Evolutionary conservation across 2,329 filamentous ascomycete species (phyloP).

Genomic region (Parastagonospora nodorum): DNA sequence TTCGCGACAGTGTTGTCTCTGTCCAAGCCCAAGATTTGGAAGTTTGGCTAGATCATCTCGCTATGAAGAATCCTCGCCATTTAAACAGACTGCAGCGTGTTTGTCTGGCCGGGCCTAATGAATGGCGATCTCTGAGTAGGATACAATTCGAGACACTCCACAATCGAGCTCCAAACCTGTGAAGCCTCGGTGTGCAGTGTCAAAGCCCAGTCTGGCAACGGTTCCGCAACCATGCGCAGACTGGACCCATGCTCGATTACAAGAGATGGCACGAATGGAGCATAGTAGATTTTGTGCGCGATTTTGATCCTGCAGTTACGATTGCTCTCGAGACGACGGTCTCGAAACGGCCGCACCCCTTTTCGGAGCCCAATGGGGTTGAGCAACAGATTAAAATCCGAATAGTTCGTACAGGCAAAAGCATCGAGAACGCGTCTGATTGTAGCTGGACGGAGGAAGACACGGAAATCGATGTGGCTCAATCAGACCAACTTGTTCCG

Average conservation of each 20-base stretch:
- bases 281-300: background rate
- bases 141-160: background rate
- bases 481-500: background rate
- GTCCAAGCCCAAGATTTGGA: constrained; percentile 4
- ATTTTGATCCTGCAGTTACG: background rate
- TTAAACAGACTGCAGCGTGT: background rate
- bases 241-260: background rate
- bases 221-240: background rate
- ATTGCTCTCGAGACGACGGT: constrained; percentile 6
- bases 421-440: background rate
- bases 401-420: constrained; percentile 4
- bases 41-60: constrained; percentile 12
- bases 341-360: background rate
- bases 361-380: background rate
- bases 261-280: background rate
- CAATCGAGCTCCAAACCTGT: constrained; percentile 8
- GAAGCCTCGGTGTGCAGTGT: constrained; percentile 13
- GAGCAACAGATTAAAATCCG: constrained; percentile 5
- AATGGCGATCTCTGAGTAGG: background rate
- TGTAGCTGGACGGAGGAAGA: constrained; percentile 4
- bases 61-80: background rate
- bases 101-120: no score
- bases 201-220: constrained; percentile 3
- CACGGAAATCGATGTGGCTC: constrained; percentile 5
- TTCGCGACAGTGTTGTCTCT: constrained; percentile 6